These are phyloP conservation scores for Shiraia bambusicola DNA, from an alignment of 2,329 filamentous ascomycete genomes.

Conservation along the genomic window DNA sequence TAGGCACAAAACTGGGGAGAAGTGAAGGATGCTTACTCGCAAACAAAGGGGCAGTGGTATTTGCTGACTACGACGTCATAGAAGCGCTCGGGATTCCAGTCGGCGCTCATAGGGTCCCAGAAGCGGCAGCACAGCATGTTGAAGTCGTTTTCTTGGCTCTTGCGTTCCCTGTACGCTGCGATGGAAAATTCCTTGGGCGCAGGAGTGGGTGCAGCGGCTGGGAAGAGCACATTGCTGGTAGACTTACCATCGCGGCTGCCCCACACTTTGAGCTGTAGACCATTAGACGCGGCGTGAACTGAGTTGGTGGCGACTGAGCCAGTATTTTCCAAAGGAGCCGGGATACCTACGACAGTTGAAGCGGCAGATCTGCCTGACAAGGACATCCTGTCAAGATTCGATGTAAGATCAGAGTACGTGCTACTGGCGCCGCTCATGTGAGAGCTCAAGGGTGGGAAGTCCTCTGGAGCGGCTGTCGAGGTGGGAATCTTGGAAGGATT, in stretches of 20 bases:
- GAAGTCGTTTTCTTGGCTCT: slow-evolving; percentile 29
- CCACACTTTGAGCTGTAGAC: slow-evolving; percentile 26
- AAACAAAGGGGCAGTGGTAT: slow-evolving; percentile 59
- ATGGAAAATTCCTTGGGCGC: slow-evolving; percentile 33
- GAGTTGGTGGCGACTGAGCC: neutral
- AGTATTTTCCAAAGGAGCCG: slow-evolving; percentile 1
- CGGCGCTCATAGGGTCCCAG: slow-evolving; percentile 53
- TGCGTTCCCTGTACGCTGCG: slow-evolving; percentile 25
- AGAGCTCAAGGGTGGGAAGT: slow-evolving; percentile 26
- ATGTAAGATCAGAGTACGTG: slow-evolving; percentile 6
- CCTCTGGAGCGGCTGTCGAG: neutral
- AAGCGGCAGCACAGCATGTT: slow-evolving; percentile 47
- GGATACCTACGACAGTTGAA: slow-evolving; percentile 12
- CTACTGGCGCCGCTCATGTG: slow-evolving; percentile 2
- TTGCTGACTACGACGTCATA: slow-evolving; percentile 45
- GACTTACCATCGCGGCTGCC: slow-evolving; percentile 20
- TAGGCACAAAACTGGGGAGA: neutral
- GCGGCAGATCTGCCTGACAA: slow-evolving; percentile 13
- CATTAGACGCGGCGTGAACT: slow-evolving; percentile 4
- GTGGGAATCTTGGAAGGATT: slow-evolving; percentile 4
- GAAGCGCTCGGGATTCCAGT: slow-evolving; percentile 55
- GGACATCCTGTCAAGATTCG: slow-evolving; percentile 17
- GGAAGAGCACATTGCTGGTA: slow-evolving; percentile 38
- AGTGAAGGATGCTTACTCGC: slow-evolving; percentile 48
- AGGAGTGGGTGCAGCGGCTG: slow-evolving; percentile 34